Evolutionary conservation across 2,329 filamentous ascomycete species (phyloP).

Genomic region (Microsporum ferrugineum): DNA sequence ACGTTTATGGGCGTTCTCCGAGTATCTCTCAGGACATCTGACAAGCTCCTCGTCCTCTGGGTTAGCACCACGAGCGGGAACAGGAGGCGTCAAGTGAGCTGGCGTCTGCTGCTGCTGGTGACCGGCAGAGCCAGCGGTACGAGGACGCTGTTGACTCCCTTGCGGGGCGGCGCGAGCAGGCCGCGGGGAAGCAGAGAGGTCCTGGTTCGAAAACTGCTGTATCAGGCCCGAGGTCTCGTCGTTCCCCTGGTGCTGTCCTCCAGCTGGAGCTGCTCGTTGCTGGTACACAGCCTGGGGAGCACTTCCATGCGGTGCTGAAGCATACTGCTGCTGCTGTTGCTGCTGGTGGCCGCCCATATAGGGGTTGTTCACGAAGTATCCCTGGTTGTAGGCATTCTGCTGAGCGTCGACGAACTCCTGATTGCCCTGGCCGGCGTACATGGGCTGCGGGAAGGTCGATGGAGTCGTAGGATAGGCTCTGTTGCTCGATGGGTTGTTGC

Average conservation of each 20-base stretch:
- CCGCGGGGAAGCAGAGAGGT: conserved; percentile 63
- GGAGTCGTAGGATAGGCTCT: conserved; percentile 76
- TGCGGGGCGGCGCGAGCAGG: conserved; percentile 55
- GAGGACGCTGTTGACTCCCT: conserved; percentile 49
- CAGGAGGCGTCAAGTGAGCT: conserved; percentile 57
- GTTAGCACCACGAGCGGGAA: conserved; percentile 48
- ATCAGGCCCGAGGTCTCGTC: conserved; percentile 84
- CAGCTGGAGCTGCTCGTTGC: conserved; percentile 26
- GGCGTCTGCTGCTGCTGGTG: conserved; percentile 43
- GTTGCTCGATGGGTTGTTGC: conserved; percentile 44
- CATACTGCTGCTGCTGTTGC: conserved; percentile 43
- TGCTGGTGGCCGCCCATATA: conserved; percentile 31
- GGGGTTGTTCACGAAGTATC: conserved; percentile 53
- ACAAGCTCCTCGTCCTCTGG: conserved; percentile 61
- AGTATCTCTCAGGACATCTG: conserved; percentile 71
- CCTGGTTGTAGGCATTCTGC: conserved; percentile 33
- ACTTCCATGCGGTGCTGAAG: conserved; percentile 30
- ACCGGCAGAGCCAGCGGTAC: conserved; percentile 62
- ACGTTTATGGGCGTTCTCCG: conserved; percentile 70
- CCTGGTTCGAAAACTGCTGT: conserved; percentile 95
- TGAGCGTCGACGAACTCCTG: conserved; percentile 49
- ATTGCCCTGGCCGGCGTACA: conserved; percentile 51
- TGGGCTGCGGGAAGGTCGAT: conserved; percentile 90
- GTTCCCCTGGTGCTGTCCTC: conserved; percentile 45
- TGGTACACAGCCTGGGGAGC: conserved; percentile 46